phyloP scores from a whole-genome alignment of 768 basidiomycete genomes.

The Boletus bicolor region DNA sequence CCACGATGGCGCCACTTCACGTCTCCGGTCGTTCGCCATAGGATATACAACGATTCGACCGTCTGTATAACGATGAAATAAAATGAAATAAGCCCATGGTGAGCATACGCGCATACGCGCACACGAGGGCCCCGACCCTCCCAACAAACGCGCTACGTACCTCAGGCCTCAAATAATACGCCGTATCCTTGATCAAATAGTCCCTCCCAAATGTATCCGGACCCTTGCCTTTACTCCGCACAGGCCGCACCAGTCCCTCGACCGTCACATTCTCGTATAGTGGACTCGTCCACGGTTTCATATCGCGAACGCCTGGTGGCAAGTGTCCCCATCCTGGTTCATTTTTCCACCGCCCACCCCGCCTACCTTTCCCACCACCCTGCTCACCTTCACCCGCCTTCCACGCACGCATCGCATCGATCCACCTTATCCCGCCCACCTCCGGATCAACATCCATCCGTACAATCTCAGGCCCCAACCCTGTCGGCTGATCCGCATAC shows the following conservation, averaged over 20 bases:
- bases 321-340: constrained; percentile 34
- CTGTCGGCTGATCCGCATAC: constrained; percentile 68
- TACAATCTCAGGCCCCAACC: constrained; percentile 59
- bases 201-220: constrained; percentile 39
- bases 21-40: constrained; percentile 71
- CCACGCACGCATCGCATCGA: constrained; percentile 43
- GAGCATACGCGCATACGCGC: neutral
- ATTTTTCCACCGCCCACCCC: neutral
- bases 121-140: neutral
- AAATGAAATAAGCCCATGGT: neutral
- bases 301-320: constrained; percentile 51
- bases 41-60: constrained; percentile 65
- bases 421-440: constrained; percentile 20
- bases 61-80: constrained; percentile 42
- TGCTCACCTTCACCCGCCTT: constrained; percentile 14
- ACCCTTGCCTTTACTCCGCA: neutral
- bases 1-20: constrained; percentile 66
- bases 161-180: constrained; percentile 69
- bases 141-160: constrained; percentile 33
- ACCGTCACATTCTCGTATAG: constrained; percentile 1
- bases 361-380: constrained; percentile 11
- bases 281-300: constrained; percentile 20
- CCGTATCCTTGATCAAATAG: constrained; percentile 44
- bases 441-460: constrained; percentile 14
- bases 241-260: neutral